Conservation (phyloP, 1,284 basidiomycete genomes). For the Filobasidium uniguttulatum region DNA sequence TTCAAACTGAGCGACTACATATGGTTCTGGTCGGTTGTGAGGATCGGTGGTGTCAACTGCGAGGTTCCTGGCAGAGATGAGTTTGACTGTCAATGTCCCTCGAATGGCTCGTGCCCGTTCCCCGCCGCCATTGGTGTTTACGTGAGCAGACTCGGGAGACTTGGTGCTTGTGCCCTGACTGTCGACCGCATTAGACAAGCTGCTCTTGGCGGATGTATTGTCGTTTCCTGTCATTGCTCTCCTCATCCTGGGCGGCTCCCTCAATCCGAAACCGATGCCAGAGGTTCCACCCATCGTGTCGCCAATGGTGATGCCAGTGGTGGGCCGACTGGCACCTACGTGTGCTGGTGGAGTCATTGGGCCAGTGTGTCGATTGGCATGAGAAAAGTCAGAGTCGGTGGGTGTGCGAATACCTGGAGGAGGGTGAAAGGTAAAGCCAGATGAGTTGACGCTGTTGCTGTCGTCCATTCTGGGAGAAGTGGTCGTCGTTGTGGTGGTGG, state of each 20-base stretch:
- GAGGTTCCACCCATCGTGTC: slow-evolving; percentile 9
- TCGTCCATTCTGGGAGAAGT: slow-evolving; percentile 32
- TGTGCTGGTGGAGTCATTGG: slow-evolving; percentile 33
- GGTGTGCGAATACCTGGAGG: slow-evolving; percentile 31
- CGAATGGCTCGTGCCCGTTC: slow-evolving; percentile 30
- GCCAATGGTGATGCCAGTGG: slow-evolving; percentile 26
- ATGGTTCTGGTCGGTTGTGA: slow-evolving; percentile 53
- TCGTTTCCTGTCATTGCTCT: slow-evolving; percentile 24
- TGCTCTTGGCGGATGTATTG: not conserved
- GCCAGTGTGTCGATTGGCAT: slow-evolving; percentile 10
- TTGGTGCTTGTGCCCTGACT: not conserved
- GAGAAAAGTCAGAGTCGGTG: slow-evolving; percentile 17
- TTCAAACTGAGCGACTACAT: slow-evolving; percentile 96
- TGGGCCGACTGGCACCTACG: slow-evolving; percentile 31
- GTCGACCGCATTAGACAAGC: not conserved
- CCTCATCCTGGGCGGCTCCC: slow-evolving; percentile 36
- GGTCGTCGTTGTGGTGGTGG: slow-evolving; percentile 24
- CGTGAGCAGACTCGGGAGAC: slow-evolving; percentile 15
- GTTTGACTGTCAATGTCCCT: slow-evolving; percentile 84
- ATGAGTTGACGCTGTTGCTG: slow-evolving; percentile 22
- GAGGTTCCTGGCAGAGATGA: slow-evolving; percentile 82
- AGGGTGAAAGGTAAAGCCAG: slow-evolving; percentile 31
- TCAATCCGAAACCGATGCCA: slow-evolving; percentile 30
- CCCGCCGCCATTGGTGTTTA: slow-evolving; percentile 4
- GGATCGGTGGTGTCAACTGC: slow-evolving; percentile 35